These are phyloP conservation scores for Sequoiadendron giganteum DNA, from an alignment of 75 land plant species.

Conservation along the genomic window DNA sequence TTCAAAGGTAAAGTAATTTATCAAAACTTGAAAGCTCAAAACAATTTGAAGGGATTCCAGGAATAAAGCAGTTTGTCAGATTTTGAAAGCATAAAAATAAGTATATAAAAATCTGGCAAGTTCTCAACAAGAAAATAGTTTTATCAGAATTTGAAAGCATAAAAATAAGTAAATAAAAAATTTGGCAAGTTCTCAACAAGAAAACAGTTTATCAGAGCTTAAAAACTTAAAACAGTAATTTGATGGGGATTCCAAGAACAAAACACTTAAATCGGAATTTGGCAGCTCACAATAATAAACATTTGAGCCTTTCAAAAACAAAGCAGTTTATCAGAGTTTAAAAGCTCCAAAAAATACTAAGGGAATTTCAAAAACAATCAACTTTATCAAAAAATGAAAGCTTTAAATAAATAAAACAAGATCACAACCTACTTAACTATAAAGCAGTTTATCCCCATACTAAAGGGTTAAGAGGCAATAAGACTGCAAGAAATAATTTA, in stretches of 20 bases:
- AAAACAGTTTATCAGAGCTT: not conserved
- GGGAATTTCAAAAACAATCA: not conserved
- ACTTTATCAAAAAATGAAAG: not conserved
- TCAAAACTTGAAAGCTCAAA: not conserved
- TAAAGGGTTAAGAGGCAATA: too few species aligned
- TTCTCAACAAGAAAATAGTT: not conserved
- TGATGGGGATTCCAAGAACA: too few species aligned
- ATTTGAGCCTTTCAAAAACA: too few species aligned
- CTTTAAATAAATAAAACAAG: too few species aligned
- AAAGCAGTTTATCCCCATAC: not conserved
- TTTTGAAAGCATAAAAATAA: not conserved
- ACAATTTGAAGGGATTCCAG: not conserved
- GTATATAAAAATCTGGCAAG: not conserved
- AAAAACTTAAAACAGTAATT: too few species aligned
- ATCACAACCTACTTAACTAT: not conserved
- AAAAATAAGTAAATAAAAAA: too few species aligned
- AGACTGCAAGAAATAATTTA: too few species aligned
- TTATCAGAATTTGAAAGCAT: not conserved
- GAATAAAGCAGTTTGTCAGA: not conserved
- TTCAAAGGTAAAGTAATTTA: not conserved
- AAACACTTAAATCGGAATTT: too few species aligned
- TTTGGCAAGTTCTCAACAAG: not conserved
- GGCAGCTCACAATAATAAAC: too few species aligned
- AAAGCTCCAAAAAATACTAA: not conserved
- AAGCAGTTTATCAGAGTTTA: not conserved